Conservation (phyloP, 805 yeast species). For the Ogataea pilisensis region DNA sequence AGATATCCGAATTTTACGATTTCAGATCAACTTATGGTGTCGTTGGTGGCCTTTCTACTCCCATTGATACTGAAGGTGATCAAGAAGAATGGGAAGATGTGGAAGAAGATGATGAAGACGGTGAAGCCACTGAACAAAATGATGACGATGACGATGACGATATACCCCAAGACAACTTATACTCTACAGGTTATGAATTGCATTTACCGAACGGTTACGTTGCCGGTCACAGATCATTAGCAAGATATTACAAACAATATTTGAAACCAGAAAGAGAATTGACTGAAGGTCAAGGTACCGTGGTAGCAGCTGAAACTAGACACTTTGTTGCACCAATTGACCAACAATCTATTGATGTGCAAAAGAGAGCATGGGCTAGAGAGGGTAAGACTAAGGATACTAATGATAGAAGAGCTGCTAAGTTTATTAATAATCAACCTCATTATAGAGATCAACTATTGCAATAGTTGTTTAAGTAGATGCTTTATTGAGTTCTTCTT, state of each 20-base stretch:
- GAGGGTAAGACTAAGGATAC: slow-evolving; percentile 46
- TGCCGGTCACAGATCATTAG: slow-evolving; percentile 77
- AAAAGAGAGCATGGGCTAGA: slow-evolving; percentile 61
- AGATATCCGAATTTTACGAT: slow-evolving; percentile 79
- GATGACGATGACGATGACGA: slow-evolving; percentile 33
- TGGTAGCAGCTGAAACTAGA: slow-evolving; percentile 72
- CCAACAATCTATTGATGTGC: slow-evolving; percentile 36
- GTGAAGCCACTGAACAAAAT: slow-evolving; percentile 30
- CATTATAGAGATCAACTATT: slow-evolving; percentile 79
- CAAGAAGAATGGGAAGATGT: slow-evolving; percentile 34
- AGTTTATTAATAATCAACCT: slow-evolving; percentile 74
- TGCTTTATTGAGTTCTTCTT: too few relatives aligned
- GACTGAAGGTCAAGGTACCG: slow-evolving; percentile 66
- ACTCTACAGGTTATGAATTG: slow-evolving; percentile 53
- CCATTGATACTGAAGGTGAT: slow-evolving; percentile 28
- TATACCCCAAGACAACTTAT: slow-evolving; percentile 28
- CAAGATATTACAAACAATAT: slow-evolving; percentile 68
- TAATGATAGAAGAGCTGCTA: slow-evolving; percentile 54
- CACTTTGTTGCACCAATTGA: slow-evolving; percentile 41
- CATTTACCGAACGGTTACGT: slow-evolving; percentile 73
- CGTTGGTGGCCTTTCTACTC: slow-evolving; percentile 27
- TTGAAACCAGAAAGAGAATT: slow-evolving; percentile 44
- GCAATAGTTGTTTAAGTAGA: slow-evolving; percentile 19
- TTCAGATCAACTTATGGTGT: slow-evolving; percentile 56
- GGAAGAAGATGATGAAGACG: slow-evolving; percentile 23